Conservation (phyloP, 768 basidiomycete genomes). For the Holtermanniella nyarrowii region DNA sequence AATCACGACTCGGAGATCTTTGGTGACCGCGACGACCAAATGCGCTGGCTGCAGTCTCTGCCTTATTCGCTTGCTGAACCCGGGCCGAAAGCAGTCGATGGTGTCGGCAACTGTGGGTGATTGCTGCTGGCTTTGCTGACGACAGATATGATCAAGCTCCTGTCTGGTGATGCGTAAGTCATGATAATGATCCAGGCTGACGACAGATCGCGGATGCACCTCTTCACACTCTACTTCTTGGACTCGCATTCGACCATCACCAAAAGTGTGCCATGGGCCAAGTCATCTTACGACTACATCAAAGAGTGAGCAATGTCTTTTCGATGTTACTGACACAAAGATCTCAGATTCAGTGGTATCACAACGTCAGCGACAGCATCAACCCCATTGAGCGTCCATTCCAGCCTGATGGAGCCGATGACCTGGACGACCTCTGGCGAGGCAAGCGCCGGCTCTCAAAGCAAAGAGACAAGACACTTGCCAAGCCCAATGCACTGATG, state of each 20-base stretch:
- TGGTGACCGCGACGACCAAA: slow-evolving; percentile 52
- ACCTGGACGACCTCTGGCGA: slow-evolving; percentile 57
- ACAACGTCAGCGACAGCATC: slow-evolving; percentile 64
- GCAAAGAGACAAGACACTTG: slow-evolving; percentile 49
- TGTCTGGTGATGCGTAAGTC: slow-evolving; percentile 71
- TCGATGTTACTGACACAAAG: slow-evolving; percentile 35
- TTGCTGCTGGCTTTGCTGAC: slow-evolving; percentile 3
- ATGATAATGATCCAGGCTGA: too few species aligned
- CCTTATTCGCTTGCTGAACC: slow-evolving; percentile 74
- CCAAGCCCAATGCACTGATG: slow-evolving; percentile 91
- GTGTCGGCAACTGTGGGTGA: slow-evolving; percentile 64
- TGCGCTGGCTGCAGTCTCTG: slow-evolving; percentile 57
- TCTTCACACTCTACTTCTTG: slow-evolving; percentile 83
- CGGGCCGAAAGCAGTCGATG: slow-evolving; percentile 76
- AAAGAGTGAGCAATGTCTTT: slow-evolving; percentile 47
- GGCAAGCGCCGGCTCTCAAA: slow-evolving; percentile 1
- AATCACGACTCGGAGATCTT: slow-evolving; percentile 62
- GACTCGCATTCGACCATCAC: slow-evolving; percentile 58
- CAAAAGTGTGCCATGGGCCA: slow-evolving; percentile 50
- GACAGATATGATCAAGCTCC: slow-evolving; percentile 62
- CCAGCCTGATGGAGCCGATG: slow-evolving; percentile 60
- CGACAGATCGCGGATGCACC: slow-evolving; percentile 66
- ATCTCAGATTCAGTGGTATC: slow-evolving; percentile 82
- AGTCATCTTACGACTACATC: slow-evolving; percentile 77
- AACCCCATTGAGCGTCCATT: slow-evolving; percentile 72